phyloP scores from a whole-genome alignment of 75 land plant species.

The Cupressus sempervirens region DNA sequence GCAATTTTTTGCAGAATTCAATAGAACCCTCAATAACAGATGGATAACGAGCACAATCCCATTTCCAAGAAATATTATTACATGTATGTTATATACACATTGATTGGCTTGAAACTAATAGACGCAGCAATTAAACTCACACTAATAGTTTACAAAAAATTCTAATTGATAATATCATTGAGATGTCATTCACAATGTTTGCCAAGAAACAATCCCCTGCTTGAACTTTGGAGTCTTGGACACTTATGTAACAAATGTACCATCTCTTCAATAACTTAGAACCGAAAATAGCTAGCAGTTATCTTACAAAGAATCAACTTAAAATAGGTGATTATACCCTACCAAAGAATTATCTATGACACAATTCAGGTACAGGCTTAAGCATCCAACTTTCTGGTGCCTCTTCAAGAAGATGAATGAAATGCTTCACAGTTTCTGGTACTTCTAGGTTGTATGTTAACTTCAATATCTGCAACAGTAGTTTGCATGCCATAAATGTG shows the following conservation, averaged over 20 bases:
- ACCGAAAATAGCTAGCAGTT: not conserved
- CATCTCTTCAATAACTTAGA: not conserved
- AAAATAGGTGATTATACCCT: not conserved
- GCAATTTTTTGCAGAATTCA: not conserved
- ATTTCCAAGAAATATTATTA: not conserved
- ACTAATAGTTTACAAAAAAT: not conserved
- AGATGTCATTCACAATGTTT: not conserved
- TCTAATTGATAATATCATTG: not conserved
- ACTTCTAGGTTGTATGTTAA: not conserved
- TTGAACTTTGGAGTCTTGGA: not conserved
- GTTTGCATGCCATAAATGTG: not conserved
- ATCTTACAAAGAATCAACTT: slow-evolving; percentile 3
- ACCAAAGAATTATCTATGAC: slow-evolving; percentile 1
- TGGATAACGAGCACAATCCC: not conserved
- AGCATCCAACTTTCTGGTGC: not conserved
- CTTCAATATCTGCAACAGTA: not conserved
- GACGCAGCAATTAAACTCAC: not conserved
- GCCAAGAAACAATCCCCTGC: not conserved
- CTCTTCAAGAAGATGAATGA: not conserved
- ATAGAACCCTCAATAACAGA: not conserved
- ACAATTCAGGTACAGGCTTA: not conserved
- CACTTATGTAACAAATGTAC: not conserved
- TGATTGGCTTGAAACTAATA: not conserved
- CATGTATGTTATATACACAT: not conserved
- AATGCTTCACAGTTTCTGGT: not conserved